phyloP scores from a whole-genome alignment of 257 asterid species.

The Cinchona pubescens region DNA sequence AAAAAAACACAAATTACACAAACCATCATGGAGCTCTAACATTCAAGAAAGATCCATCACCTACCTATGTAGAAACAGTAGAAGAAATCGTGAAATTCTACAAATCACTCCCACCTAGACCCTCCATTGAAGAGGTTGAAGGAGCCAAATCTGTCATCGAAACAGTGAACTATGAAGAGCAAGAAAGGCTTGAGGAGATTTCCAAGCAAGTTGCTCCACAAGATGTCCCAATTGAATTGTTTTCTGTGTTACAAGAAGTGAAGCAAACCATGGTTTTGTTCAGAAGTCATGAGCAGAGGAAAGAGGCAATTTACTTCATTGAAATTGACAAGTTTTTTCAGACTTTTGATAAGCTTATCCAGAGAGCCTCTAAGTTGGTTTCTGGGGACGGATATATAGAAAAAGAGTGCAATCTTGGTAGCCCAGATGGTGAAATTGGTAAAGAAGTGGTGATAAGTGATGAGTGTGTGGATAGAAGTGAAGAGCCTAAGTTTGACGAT shows the following conservation, averaged over 20 bases:
- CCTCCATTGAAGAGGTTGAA: constrained; percentile 60
- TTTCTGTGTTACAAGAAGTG: constrained; percentile 43
- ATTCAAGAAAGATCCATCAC: constrained; percentile 32
- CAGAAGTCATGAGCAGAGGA: constrained; percentile 49
- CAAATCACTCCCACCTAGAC: constrained; percentile 60
- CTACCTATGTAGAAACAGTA: constrained; percentile 39
- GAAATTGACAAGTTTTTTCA: constrained; percentile 53
- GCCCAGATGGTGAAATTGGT: constrained; percentile 37
- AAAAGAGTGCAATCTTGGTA: constrained; percentile 19
- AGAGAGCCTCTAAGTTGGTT: constrained; percentile 53
- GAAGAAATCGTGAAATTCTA: constrained; percentile 63
- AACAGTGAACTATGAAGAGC: constrained; percentile 45
- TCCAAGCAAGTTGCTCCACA: constrained; percentile 32
- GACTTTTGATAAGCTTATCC: constrained; percentile 56
- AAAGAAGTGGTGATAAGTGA: constrained; percentile 25
- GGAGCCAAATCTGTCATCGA: constrained; percentile 64
- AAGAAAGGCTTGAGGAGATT: constrained; percentile 46
- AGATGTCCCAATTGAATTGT: constrained; percentile 54
- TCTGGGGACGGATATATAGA: constrained; percentile 39
- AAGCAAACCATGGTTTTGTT: constrained; percentile 47
- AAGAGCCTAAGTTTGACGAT: constrained; percentile 29
- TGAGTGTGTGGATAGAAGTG: constrained; percentile 26
- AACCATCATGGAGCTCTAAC: constrained; percentile 51
- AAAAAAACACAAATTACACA: not conserved
- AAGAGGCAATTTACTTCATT: constrained; percentile 56